Base-by-base conservation (phyloP, 2,329 filamentous ascomycete species). In the Penicillium crustosum region DNA sequence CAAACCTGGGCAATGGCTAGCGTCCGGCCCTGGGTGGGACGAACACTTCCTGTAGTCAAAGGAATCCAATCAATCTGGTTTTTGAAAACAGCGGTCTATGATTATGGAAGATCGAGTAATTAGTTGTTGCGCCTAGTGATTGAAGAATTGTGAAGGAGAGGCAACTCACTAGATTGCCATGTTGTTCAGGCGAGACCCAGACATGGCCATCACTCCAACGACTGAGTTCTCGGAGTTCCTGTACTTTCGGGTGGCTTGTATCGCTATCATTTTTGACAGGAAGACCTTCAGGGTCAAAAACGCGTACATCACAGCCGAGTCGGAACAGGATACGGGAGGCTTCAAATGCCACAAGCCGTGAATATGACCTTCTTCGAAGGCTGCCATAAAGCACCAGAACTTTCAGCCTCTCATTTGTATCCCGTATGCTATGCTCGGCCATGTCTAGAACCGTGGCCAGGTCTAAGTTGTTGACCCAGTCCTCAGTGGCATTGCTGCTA, bases 1-100 rank as follows among this genome's bases (percentile, higher is more conserved):
- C 78, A 83, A 0, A 89, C 85, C 69, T 88, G 83, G 0, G 83
- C 82, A 23, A 89, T 78, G 1, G 82, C 81, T 0, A 89, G 75
- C 0, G 86, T 89, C 0, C 86, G 79, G 35, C 86, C 86, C 72
- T 89, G 86, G 0, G 86, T 89, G 0, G 85, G 86, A 0, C 86
- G 82, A 0, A 89, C 82, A 9, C 82, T 83, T 23, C 86, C 86
- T 0, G 82, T 82, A 2, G 77, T 81, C 0, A 89, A 75, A 0
- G 86, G 86, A 39, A 89, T 86, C 86, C 86, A 89, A 70, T 89
- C 86, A 47, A 89, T 88, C 61, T 89, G 85, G 62, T 87, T 86
- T 62, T 89, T 89, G 78, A 89, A 89, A 1, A 88, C 82, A 6
- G 81, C 84, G 0, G 86, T 88, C 78, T 83, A 44, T 23, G 41